Base-by-base conservation (phyloP, 345 rosid species). In the Euphorbia lathyris region DNA sequence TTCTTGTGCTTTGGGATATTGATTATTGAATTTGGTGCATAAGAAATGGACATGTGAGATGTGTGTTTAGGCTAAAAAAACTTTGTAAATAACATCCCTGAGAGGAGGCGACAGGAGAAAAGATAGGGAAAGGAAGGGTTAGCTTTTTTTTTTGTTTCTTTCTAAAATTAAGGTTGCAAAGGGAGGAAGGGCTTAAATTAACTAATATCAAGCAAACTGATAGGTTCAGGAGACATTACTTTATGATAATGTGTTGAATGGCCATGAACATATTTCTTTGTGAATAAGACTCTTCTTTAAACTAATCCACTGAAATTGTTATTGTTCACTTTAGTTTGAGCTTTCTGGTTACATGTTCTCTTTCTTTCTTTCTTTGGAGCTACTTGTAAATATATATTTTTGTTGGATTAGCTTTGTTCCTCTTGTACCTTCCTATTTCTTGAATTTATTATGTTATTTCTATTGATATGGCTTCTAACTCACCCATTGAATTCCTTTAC, bases 401-500 rank as follows among this genome's bases (percentile, higher is more conserved):
- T 34, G 9, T 50, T 66, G 47, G 10, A 66, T 66, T 36, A 32
- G 16, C 70, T 51, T 51, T 26, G 20, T 34, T 52, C 27, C n/a
- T n/a, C 29, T 67, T 4, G 26, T 23, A 20, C n/a, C 53, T 16
- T 25, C 40, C 38, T 5, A 38, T 66, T 73, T 25, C 27, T 34
- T 40, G 76, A 58, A 47, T 66, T 36, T 27, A 30, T 9, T 5
- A 64, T 57, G 36, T 38, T 14, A 34, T 48, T 26, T 29, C 25
- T 12, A 19, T 3, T 47, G 12, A n/a, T 58, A 27, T 64, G 17
- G 19, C 9, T 63, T 22, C 23, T 70, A 51, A 65, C 23, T 40
- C 62, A 48, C 52, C 48, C 16, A 22, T 38, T 36, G 13, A 58
- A 47, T 58, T 64, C 29, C 58, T 65, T 59, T 66, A 55, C 62